phyloP scores from a whole-genome alignment of 495 filamentous ascomycete genomes.

The Chaetomidium leptoderma region DNA sequence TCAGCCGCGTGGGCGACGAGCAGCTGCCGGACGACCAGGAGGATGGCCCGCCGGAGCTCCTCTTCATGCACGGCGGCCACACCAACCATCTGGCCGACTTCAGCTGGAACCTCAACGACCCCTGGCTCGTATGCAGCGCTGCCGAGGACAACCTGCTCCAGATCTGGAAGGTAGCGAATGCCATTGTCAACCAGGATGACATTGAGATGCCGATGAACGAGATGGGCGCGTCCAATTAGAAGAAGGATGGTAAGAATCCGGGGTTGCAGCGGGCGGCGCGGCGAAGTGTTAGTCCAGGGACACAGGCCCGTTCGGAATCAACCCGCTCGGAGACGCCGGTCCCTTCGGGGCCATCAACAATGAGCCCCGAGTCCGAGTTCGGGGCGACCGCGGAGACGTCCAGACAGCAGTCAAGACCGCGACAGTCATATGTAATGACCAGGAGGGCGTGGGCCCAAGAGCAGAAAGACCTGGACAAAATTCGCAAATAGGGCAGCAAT shows the following conservation, averaged over 20 bases:
- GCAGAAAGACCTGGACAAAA: neutral
- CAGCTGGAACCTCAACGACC: slow-evolving; percentile 93
- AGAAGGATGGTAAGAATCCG: slow-evolving; percentile 10
- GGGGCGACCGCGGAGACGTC: neutral
- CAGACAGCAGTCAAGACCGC: neutral
- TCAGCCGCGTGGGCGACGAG: slow-evolving; percentile 85
- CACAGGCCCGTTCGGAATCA: neutral
- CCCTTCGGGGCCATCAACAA: neutral
- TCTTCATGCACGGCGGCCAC: slow-evolving; percentile 99
- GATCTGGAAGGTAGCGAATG: slow-evolving; percentile 90
- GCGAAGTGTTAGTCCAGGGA: neutral
- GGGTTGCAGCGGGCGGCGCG: neutral
- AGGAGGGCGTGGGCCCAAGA: slow-evolving; percentile 11
- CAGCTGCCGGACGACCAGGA: slow-evolving; percentile 94
- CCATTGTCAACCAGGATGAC: slow-evolving; percentile 78
- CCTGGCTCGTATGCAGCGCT: slow-evolving; percentile 90
- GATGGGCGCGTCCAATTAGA: slow-evolving; percentile 50
- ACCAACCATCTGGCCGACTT: slow-evolving; percentile 96
- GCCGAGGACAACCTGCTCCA: slow-evolving; percentile 97
- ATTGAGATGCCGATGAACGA: slow-evolving; percentile 76
- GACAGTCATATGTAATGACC: slow-evolving; percentile 6
- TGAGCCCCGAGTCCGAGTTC: neutral
- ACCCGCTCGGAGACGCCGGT: too few relatives aligned
- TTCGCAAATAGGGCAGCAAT: neutral
- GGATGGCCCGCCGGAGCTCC: slow-evolving; percentile 92